Base-by-base conservation (phyloP, 1,139 yeast genomes). In the Pichia norvegensis region DNA sequence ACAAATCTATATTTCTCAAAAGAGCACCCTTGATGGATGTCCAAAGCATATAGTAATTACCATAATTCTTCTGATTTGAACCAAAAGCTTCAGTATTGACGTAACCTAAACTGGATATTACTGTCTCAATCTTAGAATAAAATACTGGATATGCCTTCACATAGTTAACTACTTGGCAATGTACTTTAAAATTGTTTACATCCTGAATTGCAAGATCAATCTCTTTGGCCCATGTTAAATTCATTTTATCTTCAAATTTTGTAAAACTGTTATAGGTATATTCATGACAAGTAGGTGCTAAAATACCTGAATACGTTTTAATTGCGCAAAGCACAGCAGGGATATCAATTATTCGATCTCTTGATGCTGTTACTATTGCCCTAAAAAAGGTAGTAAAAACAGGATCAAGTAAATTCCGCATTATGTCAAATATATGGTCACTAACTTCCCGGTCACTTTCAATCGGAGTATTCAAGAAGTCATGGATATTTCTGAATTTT, bases 211-310 rank as follows among this genome's bases (percentile, higher is more conserved):
- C 88, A 16, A 65, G 66, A 27, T 72, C 74, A 29, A 84, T 65
- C 52, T 76, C 79, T 51, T 73, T 76, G 33, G 66, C 65, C 95
- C 95, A 86, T 21, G 69, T 67, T 37, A 64, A 65, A 42, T 66
- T 67, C 43, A 79, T 68, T 56, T 76, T 76, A 35, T 80, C 81
- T 22, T 69, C 67, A 4, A 80, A 55, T 53, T 76, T 76, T 39
- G 68, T 70, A 53, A 83, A 67, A 49, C 74, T 69, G 41, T 74
- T 71, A 50, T 75, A 69, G 33, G 83, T 64, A 55, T 75, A 86
- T 52, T 85, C 95, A 59, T 83, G 90, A 60, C 80, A 77, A 2
- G 82, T 69, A 3, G 75, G 66, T 22, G 71, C 72, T 31, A 73
- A 58, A 20, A 61, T 60, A 29, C 55, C 55, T 8, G 65, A 60